Conservation (phyloP, 176 grass and related monocot species). For the Neostapfia colusana region DNA sequence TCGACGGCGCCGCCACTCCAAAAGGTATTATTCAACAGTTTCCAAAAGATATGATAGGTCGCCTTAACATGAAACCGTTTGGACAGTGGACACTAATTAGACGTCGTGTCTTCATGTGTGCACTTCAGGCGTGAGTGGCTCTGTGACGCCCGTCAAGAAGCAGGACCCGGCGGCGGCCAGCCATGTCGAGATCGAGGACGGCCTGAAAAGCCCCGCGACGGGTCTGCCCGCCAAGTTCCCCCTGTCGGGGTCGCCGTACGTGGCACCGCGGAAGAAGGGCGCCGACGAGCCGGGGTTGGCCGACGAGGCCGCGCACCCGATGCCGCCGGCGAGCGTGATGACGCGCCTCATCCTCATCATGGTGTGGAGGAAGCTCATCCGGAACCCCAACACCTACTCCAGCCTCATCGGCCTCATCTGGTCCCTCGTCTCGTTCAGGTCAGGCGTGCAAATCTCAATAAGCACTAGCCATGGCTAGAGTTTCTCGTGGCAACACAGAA, state of each 20-base stretch:
- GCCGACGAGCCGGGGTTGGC: constrained; percentile 59
- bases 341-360: constrained; percentile 98
- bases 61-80: too few relatives aligned
- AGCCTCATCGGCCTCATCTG: constrained; percentile 90
- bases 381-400: constrained; percentile 99
- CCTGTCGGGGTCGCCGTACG: constrained; percentile 69
- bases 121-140: constrained; percentile 46
- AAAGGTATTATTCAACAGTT: constrained; percentile 51
- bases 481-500: not conserved
- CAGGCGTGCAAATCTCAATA: too few relatives aligned
- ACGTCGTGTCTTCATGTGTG: not conserved
- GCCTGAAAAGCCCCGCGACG: constrained; percentile 54
- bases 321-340: constrained; percentile 97
- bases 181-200: constrained; percentile 76
- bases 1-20: constrained; percentile 61
- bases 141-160: constrained; percentile 63
- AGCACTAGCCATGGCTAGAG: not conserved
- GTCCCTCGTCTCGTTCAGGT: constrained; percentile 96
- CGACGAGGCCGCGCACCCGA: constrained; percentile 78
- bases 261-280: constrained; percentile 70
- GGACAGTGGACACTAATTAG: too few relatives aligned
- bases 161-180: constrained; percentile 6
- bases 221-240: constrained; percentile 64
- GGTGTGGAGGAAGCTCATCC: constrained; percentile 99
- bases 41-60: not conserved